These are phyloP conservation scores for Rhodotorula taiwanensis DNA, from an alignment of 768 basidiomycete species.

Conservation along the genomic window DNA sequence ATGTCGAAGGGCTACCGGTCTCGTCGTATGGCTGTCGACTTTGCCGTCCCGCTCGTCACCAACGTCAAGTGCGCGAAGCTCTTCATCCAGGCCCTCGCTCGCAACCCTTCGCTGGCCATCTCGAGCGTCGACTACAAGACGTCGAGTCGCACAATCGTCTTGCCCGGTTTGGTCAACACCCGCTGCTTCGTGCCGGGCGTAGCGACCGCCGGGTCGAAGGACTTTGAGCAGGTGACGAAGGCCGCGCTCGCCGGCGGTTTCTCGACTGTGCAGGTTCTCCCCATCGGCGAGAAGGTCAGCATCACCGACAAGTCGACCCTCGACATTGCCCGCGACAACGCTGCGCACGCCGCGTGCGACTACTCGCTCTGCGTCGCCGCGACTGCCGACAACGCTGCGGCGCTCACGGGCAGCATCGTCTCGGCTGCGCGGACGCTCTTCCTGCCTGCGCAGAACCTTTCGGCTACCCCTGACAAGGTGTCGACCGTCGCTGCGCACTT, in stretches of 20 bases:
- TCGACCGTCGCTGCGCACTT: conserved; percentile 73
- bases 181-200: conserved; percentile 76
- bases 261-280: conserved; percentile 72
- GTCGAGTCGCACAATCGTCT: conserved; percentile 77
- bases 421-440: conserved; percentile 78
- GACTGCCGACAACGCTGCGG: conserved; percentile 57
- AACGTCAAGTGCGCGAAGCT: conserved; percentile 99
- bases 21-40: conserved; percentile 97
- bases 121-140: conserved; percentile 88
- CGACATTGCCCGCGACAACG: conserved; percentile 61
- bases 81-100: conserved; percentile 74
- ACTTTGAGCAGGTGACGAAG: conserved; percentile 62
- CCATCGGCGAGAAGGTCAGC: conserved; percentile 56
- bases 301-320: conserved; percentile 65
- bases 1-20: conserved; percentile 94
- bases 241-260: conserved; percentile 86
- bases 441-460: conserved; percentile 60
- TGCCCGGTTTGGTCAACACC: conserved; percentile 87
- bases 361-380: conserved; percentile 77
- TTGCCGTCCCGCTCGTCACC: conserved; percentile 91
- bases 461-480: conserved; percentile 31
- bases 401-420: conserved; percentile 65
- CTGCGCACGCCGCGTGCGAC: conserved; percentile 70
- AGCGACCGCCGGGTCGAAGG: conserved; percentile 52
- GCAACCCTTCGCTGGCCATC: conserved; percentile 83